Evolutionary conservation across 2,329 filamentous ascomycete genomes (phyloP).

Genomic region (Pyrenochaeta sp.): DNA sequence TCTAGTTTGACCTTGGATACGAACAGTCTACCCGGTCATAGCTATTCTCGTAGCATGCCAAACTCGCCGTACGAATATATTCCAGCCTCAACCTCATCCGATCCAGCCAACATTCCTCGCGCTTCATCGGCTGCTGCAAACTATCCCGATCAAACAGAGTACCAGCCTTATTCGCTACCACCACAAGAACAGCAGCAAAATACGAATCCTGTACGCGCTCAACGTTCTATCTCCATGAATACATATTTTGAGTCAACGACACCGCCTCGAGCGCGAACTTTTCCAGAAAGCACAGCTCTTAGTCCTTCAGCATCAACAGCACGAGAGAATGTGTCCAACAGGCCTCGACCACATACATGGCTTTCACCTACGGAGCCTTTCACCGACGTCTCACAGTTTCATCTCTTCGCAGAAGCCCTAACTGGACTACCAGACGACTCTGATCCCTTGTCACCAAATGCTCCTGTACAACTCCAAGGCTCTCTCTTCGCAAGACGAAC

Average conservation of each 20-base stretch:
- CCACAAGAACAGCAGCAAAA: conserved; percentile 4
- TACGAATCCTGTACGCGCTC: conserved; percentile 8
- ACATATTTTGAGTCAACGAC: conserved; percentile 28
- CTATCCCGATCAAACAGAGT: conserved; percentile 18
- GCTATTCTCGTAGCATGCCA: conserved; percentile 45
- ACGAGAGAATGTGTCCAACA: conserved; percentile 22
- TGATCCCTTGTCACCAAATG: conserved; percentile 42
- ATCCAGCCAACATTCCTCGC: conserved; percentile 23
- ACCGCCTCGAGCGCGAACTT: conserved; percentile 35
- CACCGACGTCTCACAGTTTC: conserved; percentile 44
- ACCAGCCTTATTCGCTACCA: conserved; percentile 21
- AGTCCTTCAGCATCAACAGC: conserved; percentile 18
- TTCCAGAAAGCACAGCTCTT: conserved; percentile 29
- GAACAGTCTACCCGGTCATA: conserved; percentile 21
- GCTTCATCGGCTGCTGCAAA: conserved; percentile 31
- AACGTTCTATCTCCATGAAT: conserved; percentile 23
- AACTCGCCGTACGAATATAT: conserved; percentile 35
- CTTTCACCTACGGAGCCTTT: conserved; percentile 46
- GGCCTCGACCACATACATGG: conserved; percentile 43
- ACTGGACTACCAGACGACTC: conserved; percentile 40
- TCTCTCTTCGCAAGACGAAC: conserved; percentile 42
- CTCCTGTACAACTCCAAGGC: conserved; percentile 39
- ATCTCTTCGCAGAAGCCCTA: conserved; percentile 50
- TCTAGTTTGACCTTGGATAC: conserved; percentile 33
- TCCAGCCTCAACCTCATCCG: conserved; percentile 12